Conservation (phyloP, 208 protist species). For the Ichthyophonus hoferi region DNA sequence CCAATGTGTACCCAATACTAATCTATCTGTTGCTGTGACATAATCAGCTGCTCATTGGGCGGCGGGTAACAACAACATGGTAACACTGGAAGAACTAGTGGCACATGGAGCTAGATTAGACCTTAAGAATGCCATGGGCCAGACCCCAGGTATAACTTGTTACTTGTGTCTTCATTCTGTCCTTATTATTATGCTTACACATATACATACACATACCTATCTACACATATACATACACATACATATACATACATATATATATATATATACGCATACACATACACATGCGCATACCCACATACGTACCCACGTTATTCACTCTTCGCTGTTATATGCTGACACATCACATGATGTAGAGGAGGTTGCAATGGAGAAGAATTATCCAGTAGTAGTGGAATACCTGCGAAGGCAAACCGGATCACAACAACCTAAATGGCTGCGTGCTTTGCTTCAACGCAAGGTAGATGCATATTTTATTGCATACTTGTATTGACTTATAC, state of each 20-base stretch:
- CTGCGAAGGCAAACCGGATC: background rate
- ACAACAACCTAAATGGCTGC: background rate
- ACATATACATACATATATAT: too few relatives aligned
- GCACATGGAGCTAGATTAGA: background rate
- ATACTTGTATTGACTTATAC: background rate
- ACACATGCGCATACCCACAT: too few relatives aligned
- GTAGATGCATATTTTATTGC: background rate
- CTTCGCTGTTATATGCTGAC: too few relatives aligned
- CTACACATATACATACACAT: too few relatives aligned
- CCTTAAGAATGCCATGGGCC: conserved; percentile 19
- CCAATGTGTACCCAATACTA: too few relatives aligned
- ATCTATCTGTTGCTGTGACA: background rate
- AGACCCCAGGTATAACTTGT: conserved; percentile 30
- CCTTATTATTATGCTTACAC: too few relatives aligned
- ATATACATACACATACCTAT: too few relatives aligned
- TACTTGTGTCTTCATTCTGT: too few relatives aligned
- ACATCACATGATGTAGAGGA: too few relatives aligned
- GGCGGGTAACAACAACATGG: background rate
- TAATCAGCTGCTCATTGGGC: conserved; percentile 35
- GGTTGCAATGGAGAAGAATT: conserved; percentile 17
- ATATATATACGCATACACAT: too few relatives aligned
- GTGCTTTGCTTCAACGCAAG: background rate
- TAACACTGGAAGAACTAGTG: background rate
- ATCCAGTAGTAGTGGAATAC: background rate
- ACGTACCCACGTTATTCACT: too few relatives aligned